phyloP scores from a whole-genome alignment of 2,329 filamentous ascomycete species.

The Claviceps sp. region DNA sequence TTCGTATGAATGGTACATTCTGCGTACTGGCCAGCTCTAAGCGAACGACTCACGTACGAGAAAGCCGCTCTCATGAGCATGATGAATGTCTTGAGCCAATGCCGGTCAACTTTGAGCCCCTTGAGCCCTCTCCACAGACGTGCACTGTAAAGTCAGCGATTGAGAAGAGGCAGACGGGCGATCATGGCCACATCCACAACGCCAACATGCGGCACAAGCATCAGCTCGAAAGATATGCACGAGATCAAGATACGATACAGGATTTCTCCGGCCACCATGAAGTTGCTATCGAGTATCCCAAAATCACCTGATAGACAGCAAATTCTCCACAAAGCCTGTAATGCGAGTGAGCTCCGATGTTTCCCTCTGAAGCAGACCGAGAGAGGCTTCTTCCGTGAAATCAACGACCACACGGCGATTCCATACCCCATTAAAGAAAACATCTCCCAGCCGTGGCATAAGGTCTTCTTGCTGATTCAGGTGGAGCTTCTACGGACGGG shows the following conservation, averaged over 20 bases:
- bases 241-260: slow-evolving; percentile 22
- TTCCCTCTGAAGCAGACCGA: slow-evolving; percentile 24
- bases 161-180: neutral
- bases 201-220: neutral
- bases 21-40: no score
- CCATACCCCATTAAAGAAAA: slow-evolving; percentile 22
- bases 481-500: slow-evolving; percentile 51
- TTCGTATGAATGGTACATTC: neutral
- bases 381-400: slow-evolving; percentile 20
- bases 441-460: slow-evolving; percentile 53
- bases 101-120: neutral
- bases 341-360: slow-evolving; percentile 23
- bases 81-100: neutral
- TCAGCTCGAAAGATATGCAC: slow-evolving; percentile 6
- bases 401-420: slow-evolving; percentile 25
- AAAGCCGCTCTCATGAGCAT: no score
- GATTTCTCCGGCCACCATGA: slow-evolving; percentile 19
- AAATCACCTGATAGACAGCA: slow-evolving; percentile 16
- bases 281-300: slow-evolving; percentile 15
- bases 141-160: neutral
- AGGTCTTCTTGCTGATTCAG: slow-evolving; percentile 64
- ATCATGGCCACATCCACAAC: neutral
- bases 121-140: neutral
- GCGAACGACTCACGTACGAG: no score
- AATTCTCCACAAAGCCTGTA: slow-evolving; percentile 25